Evolutionary conservation across 305 asterid species (phyloP).

Genomic region (Solanum hybrid): DNA sequence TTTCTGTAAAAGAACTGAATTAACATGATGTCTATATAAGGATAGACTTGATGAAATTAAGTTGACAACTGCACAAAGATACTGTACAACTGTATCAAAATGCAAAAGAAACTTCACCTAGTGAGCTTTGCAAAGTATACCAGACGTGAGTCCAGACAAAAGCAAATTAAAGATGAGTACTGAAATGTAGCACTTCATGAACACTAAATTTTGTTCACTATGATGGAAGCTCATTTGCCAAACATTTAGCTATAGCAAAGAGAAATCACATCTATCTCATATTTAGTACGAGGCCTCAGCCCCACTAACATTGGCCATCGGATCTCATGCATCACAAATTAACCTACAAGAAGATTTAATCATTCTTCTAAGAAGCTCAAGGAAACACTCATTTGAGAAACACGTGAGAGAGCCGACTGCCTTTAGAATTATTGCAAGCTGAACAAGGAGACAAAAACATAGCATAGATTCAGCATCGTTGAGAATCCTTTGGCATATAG

Average conservation of each 20-base stretch:
- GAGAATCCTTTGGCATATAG: background rate
- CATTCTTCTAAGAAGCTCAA: background rate
- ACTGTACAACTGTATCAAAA: background rate
- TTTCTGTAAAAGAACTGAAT: constrained; percentile 5
- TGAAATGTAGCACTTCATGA: background rate
- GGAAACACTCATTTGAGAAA: background rate
- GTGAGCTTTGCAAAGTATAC: background rate
- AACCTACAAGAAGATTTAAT: background rate
- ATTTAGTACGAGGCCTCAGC: background rate
- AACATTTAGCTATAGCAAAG: background rate
- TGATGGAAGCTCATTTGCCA: background rate
- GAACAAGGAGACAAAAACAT: background rate
- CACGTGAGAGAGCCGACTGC: background rate
- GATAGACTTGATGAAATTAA: constrained; percentile 3
- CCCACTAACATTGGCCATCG: background rate
- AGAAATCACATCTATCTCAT: background rate
- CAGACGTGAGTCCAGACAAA: background rate
- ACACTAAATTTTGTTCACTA: background rate
- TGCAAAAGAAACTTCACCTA: background rate
- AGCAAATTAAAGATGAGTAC: background rate
- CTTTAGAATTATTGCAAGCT: background rate
- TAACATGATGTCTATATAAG: background rate
- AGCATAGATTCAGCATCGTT: background rate
- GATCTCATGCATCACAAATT: background rate
- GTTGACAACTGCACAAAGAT: constrained; percentile 2